Conservation (phyloP, 306 rosid species). For the Vigna nakashimae region DNA sequence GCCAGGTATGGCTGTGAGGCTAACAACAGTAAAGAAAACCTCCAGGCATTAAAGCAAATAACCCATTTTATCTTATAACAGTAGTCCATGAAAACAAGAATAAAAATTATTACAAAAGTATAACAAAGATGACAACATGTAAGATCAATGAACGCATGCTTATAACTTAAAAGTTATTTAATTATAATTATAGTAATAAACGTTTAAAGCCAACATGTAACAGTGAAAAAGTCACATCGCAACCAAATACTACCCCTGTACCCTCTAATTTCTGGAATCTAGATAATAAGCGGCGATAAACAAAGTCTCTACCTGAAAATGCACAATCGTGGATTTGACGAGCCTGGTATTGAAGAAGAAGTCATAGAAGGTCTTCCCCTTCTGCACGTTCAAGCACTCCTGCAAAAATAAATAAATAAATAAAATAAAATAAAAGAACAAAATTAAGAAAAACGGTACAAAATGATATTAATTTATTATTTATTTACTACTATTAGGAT, state of each 20-base stretch:
- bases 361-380: constrained; percentile 76
- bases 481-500: too few species aligned
- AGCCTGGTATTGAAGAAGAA: constrained; percentile 93
- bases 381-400: constrained; percentile 79
- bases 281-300: background rate
- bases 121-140: constrained; percentile 3
- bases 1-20: constrained; percentile 26
- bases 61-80: constrained; percentile 22
- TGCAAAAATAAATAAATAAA: constrained; percentile 17
- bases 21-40: constrained; percentile 14
- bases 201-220: constrained; percentile 1
- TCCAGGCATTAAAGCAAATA: constrained; percentile 7
- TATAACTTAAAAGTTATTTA: background rate
- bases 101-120: background rate
- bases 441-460: background rate
- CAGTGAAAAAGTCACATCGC: background rate
- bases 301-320: constrained; percentile 82
- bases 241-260: constrained; percentile 16
- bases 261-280: background rate
- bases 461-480: too few species aligned
- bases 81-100: constrained; percentile 6
- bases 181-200: background rate
- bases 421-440: background rate
- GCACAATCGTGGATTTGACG: constrained; percentile 87
- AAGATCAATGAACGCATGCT: constrained; percentile 1